Evolutionary conservation across 2,329 filamentous ascomycete species (phyloP).

Genomic region (Talaromyces marneffei): DNA sequence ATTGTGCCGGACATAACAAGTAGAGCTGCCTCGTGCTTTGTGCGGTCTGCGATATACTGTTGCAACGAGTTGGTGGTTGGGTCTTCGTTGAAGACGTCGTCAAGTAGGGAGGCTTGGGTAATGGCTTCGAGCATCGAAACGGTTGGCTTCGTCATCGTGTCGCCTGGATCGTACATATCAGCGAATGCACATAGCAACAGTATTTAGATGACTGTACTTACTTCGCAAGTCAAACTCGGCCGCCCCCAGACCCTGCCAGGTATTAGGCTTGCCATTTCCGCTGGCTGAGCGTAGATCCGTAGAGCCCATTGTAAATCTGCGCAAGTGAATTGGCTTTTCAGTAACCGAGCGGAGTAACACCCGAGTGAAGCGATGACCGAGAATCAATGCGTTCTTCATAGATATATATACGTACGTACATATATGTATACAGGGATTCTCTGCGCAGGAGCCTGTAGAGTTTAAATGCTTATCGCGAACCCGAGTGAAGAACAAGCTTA

Average conservation of each 20-base stretch:
- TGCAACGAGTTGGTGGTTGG: slow-evolving; percentile 72
- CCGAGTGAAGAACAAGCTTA: background rate
- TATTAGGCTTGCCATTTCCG: slow-evolving; percentile 22
- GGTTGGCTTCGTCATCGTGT: slow-evolving; percentile 71
- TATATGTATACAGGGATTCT: background rate
- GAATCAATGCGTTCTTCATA: slow-evolving; percentile 14
- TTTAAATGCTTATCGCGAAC: background rate
- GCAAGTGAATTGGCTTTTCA: slow-evolving; percentile 9
- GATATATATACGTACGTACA: background rate
- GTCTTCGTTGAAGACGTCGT: slow-evolving; percentile 81
- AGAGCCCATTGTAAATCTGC: slow-evolving; percentile 19
- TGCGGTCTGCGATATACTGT: slow-evolving; percentile 63
- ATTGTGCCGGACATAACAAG: slow-evolving; percentile 88
- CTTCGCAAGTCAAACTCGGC: slow-evolving; percentile 55
- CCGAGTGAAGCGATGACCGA: slow-evolving; percentile 10
- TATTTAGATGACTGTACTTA: slow-evolving; percentile 19
- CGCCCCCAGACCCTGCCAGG: slow-evolving; percentile 44
- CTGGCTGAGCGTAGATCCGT: slow-evolving; percentile 18
- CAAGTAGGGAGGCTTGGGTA: slow-evolving; percentile 64
- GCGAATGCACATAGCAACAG: too few relatives aligned
- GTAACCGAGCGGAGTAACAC: background rate
- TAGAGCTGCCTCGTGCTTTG: slow-evolving; percentile 69
- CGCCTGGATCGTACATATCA: slow-evolving; percentile 40
- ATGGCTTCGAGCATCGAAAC: slow-evolving; percentile 77
- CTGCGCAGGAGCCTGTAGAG: background rate